Conservation (phyloP, 2,329 filamentous ascomycete species). For the Ramularia endophylla region DNA sequence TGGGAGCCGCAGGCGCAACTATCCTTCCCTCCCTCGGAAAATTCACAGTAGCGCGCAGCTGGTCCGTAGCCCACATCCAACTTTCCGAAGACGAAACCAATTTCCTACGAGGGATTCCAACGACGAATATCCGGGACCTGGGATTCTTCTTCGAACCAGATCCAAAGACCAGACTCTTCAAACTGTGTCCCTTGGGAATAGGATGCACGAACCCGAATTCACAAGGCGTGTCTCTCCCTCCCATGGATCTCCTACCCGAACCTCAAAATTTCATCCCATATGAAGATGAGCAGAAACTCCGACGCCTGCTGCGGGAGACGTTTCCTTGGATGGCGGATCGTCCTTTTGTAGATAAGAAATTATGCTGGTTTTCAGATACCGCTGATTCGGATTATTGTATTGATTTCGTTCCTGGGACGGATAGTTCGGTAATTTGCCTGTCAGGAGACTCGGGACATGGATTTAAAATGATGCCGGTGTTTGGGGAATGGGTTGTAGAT, state of each 20-base stretch:
- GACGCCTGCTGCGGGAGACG: constrained; percentile 46
- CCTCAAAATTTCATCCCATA: constrained; percentile 46
- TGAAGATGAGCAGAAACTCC: constrained; percentile 49
- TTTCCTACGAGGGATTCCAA: constrained; percentile 52
- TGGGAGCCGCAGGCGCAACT: constrained; percentile 45
- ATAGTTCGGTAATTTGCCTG: constrained; percentile 44
- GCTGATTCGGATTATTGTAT: constrained; percentile 55
- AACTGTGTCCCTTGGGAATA: constrained; percentile 54
- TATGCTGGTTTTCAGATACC: constrained; percentile 63
- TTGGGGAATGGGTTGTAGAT: constrained; percentile 50
- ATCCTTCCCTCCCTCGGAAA: constrained; percentile 46
- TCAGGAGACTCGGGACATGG: constrained; percentile 57
- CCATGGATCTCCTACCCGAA: constrained; percentile 37
- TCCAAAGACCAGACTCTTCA: constrained; percentile 51
- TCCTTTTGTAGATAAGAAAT: constrained; percentile 49
- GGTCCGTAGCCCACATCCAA: constrained; percentile 55
- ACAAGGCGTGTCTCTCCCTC: constrained; percentile 39
- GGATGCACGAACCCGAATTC: constrained; percentile 50
- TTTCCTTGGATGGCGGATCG: constrained; percentile 50
- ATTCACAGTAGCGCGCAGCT: constrained; percentile 51
- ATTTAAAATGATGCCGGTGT: constrained; percentile 57
- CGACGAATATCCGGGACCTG: constrained; percentile 55
- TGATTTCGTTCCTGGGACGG: constrained; percentile 50
- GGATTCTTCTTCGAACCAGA: constrained; percentile 64
- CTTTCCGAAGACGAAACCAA: constrained; percentile 51